Base-by-base conservation (phyloP, 345 rosid genomes). In the Barbarea vulgaris region DNA sequence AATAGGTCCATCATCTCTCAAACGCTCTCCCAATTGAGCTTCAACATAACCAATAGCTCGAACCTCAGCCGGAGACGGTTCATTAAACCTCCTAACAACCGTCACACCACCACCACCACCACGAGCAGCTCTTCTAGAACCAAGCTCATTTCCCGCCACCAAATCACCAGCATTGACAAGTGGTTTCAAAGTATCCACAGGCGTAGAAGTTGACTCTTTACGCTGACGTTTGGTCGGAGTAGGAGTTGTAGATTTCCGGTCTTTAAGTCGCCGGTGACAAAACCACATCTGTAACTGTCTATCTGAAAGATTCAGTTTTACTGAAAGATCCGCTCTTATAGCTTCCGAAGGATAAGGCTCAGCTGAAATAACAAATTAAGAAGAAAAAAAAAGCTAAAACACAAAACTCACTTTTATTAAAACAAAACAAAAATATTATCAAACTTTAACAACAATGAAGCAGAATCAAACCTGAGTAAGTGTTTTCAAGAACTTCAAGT, bases 231-330 rank as follows among this genome's bases (percentile, higher is more conserved):
- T 93, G 3, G 15, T 68, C 3, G 71, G 77, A 3, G 15, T 68
- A 2, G 71, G 77, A 3, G 87, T 75, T 0, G 85, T 69, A 1
- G 81, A 73, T 84, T 93, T 93, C 75, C 92, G 73, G 81, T 93
- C 98, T 84, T 93, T 93, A 74, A 93, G 74, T 7, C 96, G 82
- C 66, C 98, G 85, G 82, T 91, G 98, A 80, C 97, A 93, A 61
- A 93, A 93, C 98, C 98, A 93, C 98, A 93, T 93, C 86, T 89
- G 98, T 72, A 93, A 62, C 84, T 93, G 98, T 72, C 98, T 77
- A 67, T 91, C 97, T 13, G 98, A 85, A 5, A 93, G 89, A 46
- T 88, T 96, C 67, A 93, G 77, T 64, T 91, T 83, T 44, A 63
- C 84, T 33, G 98, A 91, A 17, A 93, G 87, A 81, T 91, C 90